Percentiles rank a stretch among this genome's conserved stretches.
Evolutionary conservation across 2,329 filamentous ascomycete species (phyloP).

Genomic region (Talaromyces sp.): DNA sequence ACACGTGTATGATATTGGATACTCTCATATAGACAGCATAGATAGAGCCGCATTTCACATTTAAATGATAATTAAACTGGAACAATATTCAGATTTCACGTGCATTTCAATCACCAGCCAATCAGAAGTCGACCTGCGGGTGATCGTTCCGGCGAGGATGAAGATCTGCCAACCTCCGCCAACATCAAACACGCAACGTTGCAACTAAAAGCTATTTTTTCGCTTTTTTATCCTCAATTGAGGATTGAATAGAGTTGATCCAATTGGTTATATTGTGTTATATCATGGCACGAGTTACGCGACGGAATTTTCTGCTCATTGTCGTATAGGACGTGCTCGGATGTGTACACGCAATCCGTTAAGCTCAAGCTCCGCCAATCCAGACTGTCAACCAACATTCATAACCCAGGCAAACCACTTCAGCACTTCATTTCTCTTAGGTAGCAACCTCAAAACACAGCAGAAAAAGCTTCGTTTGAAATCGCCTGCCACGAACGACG

Average conservation of each 20-base stretch:
- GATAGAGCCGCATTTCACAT: neutral
- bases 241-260: neutral
- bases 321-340: constrained; percentile 2
- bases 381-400: neutral
- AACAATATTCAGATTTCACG: neutral
- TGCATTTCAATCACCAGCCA: neutral
- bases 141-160: neutral
- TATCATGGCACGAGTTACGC: constrained; percentile 2
- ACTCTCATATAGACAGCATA: neutral
- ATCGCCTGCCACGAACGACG: neutral
- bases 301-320: neutral
- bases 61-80: neutral
- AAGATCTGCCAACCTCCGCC: constrained; percentile 6
- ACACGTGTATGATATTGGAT: neutral
- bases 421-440: neutral
- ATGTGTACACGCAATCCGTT: constrained; percentile 1
- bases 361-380: constrained; percentile 4
- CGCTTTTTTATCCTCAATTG: neutral
- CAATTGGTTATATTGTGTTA: neutral
- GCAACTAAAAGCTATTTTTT: constrained; percentile 1
- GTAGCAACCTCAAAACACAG: neutral
- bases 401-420: neutral
- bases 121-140: neutral
- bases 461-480: neutral
- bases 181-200: constrained; percentile 14